Base-by-base conservation (phyloP, 176 grass and related monocot species). In the Puccinellia tenuiflora region DNA sequence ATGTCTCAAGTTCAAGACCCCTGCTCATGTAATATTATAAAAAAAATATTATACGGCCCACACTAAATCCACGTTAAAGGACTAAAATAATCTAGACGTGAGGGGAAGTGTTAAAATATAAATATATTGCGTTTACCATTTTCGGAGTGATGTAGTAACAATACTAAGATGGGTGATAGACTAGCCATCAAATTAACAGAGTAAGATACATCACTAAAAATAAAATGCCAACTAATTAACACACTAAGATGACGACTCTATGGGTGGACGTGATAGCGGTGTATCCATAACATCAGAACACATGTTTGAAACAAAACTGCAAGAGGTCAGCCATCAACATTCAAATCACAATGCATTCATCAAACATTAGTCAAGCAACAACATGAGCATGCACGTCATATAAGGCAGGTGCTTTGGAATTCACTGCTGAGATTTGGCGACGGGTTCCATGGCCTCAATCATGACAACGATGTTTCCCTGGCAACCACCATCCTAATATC, bases 401-500 rank as follows among this genome's bases (percentile, higher is more conserved):
- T 25, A 21, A 52, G 60, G 75, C 35, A 16, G 5, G 48, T 67
- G 16, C 5, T 13, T 10, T 9, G 3, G 24, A 70, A 17, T 55
- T 82, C 78, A 94, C 31, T 94, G 85, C 38, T 94, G 85, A 0
- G 80, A 78, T 59, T 81, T 94, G 5, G 70, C 85, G 16, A 97
- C 81, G 0, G 95, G 95, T 75, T 94, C 95, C 48, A 97, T 48
- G 22, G 92, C 95, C 91, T 97, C 95, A 10, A 97, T 97, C 95
- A 97, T 97, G 26, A 92, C 95, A 80, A 97, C 92, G 48, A 92
- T 97, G 54, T 97, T 97, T 20, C 95, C 92, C 72, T 7, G 29
- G 25, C 2, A 31, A 94, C 95, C 90, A 98, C 92, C 92, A 98
- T 98, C 30, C 95, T 92, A 47, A 98, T 98, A 24, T 98, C 95